Percentiles rank a stretch among this genome's conserved stretches.
These are phyloP conservation scores for Boletus sp. DNA, from an alignment of 1,284 basidiomycete species.

Conservation along the genomic window DNA sequence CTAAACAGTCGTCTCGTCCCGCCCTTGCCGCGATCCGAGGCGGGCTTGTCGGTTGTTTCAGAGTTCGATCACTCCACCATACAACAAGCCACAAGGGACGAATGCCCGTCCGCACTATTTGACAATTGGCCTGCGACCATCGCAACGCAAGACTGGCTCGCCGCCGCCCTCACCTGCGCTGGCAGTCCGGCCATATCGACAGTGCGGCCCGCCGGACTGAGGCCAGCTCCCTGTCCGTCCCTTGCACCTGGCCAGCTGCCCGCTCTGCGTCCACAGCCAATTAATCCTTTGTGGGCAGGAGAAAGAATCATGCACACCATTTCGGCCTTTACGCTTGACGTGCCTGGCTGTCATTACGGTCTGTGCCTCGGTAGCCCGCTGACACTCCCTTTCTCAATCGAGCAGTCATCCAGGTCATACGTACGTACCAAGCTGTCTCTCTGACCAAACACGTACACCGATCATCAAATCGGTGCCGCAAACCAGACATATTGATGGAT, in stretches of 20 bases:
- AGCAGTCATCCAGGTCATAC: not conserved
- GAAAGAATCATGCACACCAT: not conserved
- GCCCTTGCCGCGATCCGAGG: not conserved
- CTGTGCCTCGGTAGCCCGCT: slow-evolving; percentile 5
- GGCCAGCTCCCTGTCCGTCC: not conserved
- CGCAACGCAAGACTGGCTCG: not conserved
- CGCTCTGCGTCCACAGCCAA: not conserved
- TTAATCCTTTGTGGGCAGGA: slow-evolving; percentile 4
- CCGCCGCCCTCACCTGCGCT: not conserved
- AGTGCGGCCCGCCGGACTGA: slow-evolving; percentile 3
- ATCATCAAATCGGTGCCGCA: slow-evolving; percentile 17
- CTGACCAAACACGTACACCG: slow-evolving; percentile 2
- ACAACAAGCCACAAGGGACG: too few species aligned
- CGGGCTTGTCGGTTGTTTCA: not conserved
- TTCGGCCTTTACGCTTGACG: not conserved
- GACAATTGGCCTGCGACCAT: too few species aligned
- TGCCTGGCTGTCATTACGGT: slow-evolving; percentile 9
- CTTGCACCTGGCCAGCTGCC: not conserved
- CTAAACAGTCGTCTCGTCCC: not conserved
- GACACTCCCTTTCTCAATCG: not conserved
- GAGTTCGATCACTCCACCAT: too few species aligned
- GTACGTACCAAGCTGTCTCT: not conserved
- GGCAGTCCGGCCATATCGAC: slow-evolving; percentile 1
- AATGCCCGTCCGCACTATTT: too few species aligned
- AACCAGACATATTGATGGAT: not conserved